phyloP scores from a whole-genome alignment of 345 rosid genomes.

The Populus pruinosa region DNA sequence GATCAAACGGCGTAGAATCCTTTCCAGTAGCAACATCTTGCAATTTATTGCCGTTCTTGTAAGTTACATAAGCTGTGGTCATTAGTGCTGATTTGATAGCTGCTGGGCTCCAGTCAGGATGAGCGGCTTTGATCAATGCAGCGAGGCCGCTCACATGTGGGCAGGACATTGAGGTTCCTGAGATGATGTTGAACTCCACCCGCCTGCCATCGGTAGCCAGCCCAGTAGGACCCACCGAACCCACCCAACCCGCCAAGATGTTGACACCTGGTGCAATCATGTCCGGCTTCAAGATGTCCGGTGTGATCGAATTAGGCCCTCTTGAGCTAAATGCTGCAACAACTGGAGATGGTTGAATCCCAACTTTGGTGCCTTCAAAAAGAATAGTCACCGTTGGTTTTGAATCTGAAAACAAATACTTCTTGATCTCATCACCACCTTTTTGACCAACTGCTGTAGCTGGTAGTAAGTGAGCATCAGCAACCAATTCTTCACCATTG shows the following conservation, averaged over 20 bases:
- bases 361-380: conserved; percentile 30
- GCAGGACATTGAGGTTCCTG: conserved; percentile 37
- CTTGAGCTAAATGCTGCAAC: conserved; percentile 37
- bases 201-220: conserved; percentile 19
- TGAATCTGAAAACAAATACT: conserved; percentile 15
- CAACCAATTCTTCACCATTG: conserved; percentile 31
- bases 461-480: conserved; percentile 29
- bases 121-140: conserved; percentile 21
- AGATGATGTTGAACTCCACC: conserved; percentile 27
- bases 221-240: conserved; percentile 26
- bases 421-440: conserved; percentile 18
- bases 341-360: conserved; percentile 29
- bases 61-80: conserved; percentile 33
- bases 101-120: conserved; percentile 32
- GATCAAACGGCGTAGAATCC: conserved; percentile 29
- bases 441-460: conserved; percentile 30
- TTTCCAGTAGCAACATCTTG: conserved; percentile 23
- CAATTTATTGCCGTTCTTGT: conserved; percentile 14
- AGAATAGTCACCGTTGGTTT: conserved; percentile 26
- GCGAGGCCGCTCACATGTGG: conserved; percentile 32
- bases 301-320: conserved; percentile 28
- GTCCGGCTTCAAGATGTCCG: conserved; percentile 25
- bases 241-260: conserved; percentile 33
- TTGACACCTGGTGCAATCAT: conserved; percentile 33
- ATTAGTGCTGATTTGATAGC: conserved; percentile 27